Evolutionary conservation across 164 flowering plant species (phyloP).

Genomic region (Kalanchoe fedtschenkoi): DNA sequence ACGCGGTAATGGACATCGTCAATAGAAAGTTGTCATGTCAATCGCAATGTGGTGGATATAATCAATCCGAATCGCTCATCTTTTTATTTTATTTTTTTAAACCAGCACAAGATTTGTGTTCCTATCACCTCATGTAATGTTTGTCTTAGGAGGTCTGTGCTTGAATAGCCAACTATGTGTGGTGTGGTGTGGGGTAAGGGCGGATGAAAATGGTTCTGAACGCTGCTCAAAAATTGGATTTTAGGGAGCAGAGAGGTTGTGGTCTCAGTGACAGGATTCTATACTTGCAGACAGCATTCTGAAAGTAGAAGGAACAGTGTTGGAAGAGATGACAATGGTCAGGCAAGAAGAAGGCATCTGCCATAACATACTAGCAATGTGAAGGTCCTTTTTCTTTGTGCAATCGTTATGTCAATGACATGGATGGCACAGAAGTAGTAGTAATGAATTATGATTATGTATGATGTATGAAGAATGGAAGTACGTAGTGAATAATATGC

Average conservation of each 20-base stretch:
- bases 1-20: too few species aligned
- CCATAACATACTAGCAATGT: neutral
- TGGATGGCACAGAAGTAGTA: neutral
- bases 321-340: neutral
- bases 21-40: too few species aligned
- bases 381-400: neutral
- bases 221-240: neutral
- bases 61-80: too few species aligned
- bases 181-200: slow-evolving; percentile 51
- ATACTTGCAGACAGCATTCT: neutral
- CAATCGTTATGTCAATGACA: neutral
- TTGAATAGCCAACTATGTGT: slow-evolving; percentile 53
- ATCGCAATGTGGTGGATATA: too few species aligned
- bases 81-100: too few species aligned
- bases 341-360: neutral
- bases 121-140: neutral
- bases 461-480: neutral
- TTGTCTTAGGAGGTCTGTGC: neutral
- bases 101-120: too few species aligned
- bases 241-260: neutral
- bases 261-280: neutral
- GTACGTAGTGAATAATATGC: too few species aligned
- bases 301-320: neutral
- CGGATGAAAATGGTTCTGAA: slow-evolving; percentile 76
- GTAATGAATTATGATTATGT: neutral